Conservation (phyloP, 208 protist species). For the Wallacemonas sp. region DNA sequence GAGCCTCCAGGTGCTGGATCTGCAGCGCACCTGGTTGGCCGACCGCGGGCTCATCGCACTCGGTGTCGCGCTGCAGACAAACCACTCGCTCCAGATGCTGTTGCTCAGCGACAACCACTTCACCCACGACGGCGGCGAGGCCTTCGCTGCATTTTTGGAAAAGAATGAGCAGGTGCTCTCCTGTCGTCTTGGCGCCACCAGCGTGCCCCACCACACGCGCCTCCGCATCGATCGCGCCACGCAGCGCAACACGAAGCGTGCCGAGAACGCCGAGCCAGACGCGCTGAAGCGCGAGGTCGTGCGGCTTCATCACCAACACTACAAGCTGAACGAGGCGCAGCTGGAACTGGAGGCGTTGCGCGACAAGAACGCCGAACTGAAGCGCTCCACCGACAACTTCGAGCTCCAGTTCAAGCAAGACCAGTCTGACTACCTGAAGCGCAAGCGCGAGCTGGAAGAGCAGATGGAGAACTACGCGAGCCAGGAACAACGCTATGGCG, state of each 20-base stretch:
- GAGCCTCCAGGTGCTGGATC: slow-evolving; percentile 64
- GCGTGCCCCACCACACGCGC: slow-evolving; percentile 63
- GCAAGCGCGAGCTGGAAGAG: slow-evolving; percentile 66
- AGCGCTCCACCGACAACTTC: slow-evolving; percentile 65
- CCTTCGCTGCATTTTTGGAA: slow-evolving; percentile 79
- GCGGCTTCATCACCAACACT: slow-evolving; percentile 85
- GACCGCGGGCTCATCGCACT: slow-evolving; percentile 84
- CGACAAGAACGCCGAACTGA: slow-evolving; percentile 61
- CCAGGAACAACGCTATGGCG: slow-evolving; percentile 47
- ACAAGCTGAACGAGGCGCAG: slow-evolving; percentile 87
- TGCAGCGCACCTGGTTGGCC: slow-evolving; percentile 67
- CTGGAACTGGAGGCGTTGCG: slow-evolving; percentile 70
- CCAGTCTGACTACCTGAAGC: slow-evolving; percentile 62
- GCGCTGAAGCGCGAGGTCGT: slow-evolving; percentile 81
- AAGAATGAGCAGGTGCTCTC: slow-evolving; percentile 54
- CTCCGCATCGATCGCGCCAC: slow-evolving; percentile 58
- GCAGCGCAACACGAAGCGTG: slow-evolving; percentile 43
- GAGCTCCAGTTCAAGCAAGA: slow-evolving; percentile 85
- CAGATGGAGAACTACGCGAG: slow-evolving; percentile 62
- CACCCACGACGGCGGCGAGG: slow-evolving; percentile 60
- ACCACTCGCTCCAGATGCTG: slow-evolving; percentile 62
- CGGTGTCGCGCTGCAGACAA: slow-evolving; percentile 78
- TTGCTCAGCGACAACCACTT: slow-evolving; percentile 83
- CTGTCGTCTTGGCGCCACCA: slow-evolving; percentile 67
- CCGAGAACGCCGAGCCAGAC: slow-evolving; percentile 58